Evolutionary conservation across 805 yeast species (phyloP), one percentile per base, ranked within the genome.

Genomic region (Kodamaea hsintzibuensis): DNA sequence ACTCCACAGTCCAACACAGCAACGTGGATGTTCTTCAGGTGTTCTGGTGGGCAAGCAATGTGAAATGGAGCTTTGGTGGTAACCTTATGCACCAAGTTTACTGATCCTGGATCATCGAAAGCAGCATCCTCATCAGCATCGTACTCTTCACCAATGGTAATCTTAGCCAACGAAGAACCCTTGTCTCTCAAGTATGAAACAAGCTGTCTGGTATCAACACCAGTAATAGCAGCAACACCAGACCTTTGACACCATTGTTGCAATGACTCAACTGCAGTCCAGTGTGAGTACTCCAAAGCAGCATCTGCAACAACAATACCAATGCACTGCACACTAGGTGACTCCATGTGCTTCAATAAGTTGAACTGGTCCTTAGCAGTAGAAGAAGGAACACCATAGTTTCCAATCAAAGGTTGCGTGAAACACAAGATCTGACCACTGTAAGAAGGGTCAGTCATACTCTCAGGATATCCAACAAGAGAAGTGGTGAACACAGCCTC

Each of bases 401-500:
- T 95, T 60, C 99, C 99, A 65, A 95, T 91, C 67, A 95, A 80
- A 18, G 99, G 99, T 73, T 91, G 98, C 7, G 99, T 95, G 76
- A 95, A 90, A 57, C 95, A 96, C 61, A 95, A 83, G 62, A 95
- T 95, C 78, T 95, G 99, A 50, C 99, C 99, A 64, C 85, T 86
- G 73, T 95, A 95, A 6, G 98, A 91, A 39, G 99, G 99, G 72
- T 95, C 99, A 18, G 99, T 95, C 96, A 95, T 91, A 7, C 97
- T 89, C 73, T 95, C 99, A 14, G 99, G 98, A 73, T 95, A 95
- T 16, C 99, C 99, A 10, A 95, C 99, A 71, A 96, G 80, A 7
- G 98, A 95, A 35, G 99, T 96, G 47, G 98, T 91, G 78, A 95
- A 95, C 45, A 96, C 99, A 30, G 97, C 96, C 73, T 95, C 99